Conservation (phyloP, 345 rosid species). For the Excoecaria agallocha region DNA sequence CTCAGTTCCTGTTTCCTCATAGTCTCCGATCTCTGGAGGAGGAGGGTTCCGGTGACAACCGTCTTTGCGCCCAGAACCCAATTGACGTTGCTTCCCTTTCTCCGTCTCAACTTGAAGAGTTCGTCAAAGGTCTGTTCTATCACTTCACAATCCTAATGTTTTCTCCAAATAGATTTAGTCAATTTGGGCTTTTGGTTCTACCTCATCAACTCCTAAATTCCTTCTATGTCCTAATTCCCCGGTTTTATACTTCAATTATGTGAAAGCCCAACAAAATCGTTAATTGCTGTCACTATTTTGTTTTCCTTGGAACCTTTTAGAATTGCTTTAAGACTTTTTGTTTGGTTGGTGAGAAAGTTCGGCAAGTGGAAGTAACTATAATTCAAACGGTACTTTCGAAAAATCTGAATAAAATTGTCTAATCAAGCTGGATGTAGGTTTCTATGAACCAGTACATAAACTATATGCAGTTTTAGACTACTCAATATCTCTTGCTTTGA, state of each 20-base stretch:
- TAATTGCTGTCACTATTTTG: not conserved
- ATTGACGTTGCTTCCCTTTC: slow-evolving; percentile 56
- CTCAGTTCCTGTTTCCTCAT: slow-evolving; percentile 70
- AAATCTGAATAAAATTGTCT: not conserved
- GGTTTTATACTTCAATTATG: not conserved
- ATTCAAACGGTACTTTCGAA: not conserved
- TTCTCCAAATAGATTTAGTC: not conserved
- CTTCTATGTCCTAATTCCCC: not conserved
- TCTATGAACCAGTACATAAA: no score
- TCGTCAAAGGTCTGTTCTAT: slow-evolving; percentile 68
- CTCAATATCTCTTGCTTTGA: not conserved
- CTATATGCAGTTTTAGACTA: no score
- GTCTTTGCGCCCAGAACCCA: slow-evolving; percentile 53
- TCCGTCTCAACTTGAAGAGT: slow-evolving; percentile 69
- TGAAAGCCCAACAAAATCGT: not conserved
- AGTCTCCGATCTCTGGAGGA: slow-evolving; percentile 62
- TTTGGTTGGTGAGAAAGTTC: not conserved
- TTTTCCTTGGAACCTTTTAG: not conserved
- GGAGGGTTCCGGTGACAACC: slow-evolving; percentile 41
- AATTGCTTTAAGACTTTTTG: not conserved
- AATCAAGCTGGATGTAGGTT: not conserved
- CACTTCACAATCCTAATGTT: not conserved
- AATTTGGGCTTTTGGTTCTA: not conserved
- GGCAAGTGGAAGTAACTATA: not conserved
- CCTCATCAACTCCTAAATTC: not conserved